phyloP scores from a whole-genome alignment of 176 grass and related monocot genomes.

The Juncus effusus region DNA sequence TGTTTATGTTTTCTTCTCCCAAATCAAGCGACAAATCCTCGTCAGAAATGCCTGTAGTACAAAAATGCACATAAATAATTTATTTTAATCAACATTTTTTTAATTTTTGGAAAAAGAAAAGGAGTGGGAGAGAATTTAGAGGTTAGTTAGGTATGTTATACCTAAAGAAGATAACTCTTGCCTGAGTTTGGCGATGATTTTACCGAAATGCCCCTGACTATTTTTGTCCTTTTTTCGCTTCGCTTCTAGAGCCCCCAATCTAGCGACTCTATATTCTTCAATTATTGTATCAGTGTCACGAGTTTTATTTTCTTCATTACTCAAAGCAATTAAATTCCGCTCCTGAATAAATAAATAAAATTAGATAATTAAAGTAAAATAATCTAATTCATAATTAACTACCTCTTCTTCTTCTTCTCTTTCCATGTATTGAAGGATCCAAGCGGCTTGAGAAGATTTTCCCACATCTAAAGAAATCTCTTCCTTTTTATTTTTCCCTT shows the following conservation, averaged over 20 bases:
- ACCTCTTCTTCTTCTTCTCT: conserved; percentile 68
- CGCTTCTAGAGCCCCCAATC: conserved; percentile 56
- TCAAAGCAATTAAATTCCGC: conserved; percentile 2
- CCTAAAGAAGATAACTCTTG: conserved; percentile 36
- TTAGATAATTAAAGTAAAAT: not conserved
- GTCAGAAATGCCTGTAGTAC: conserved; percentile 40
- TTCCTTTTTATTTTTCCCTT: conserved; percentile 34
- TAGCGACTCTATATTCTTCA: conserved; percentile 61
- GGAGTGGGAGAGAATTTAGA: conserved; percentile 25
- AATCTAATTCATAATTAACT: not conserved
- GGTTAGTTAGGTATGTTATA: conserved; percentile 12
- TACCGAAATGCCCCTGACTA: conserved; percentile 48
- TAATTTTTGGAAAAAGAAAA: not conserved
- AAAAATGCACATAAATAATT: conserved; percentile 28
- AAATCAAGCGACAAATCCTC: conserved; percentile 24
- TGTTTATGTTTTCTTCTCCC: conserved; percentile 18
- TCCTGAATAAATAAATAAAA: not conserved
- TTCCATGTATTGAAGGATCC: conserved; percentile 97
- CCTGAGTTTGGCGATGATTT: conserved; percentile 34
- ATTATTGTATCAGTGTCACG: conserved; percentile 34
- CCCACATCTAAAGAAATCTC: conserved; percentile 68
- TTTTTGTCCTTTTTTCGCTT: conserved; percentile 57
- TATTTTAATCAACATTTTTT: not conserved
- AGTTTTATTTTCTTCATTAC: conserved; percentile 10
- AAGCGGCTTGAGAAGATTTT: conserved; percentile 60